phyloP scores from a whole-genome alignment of 257 asterid genomes.

The Oldenlandia corymbosa region DNA sequence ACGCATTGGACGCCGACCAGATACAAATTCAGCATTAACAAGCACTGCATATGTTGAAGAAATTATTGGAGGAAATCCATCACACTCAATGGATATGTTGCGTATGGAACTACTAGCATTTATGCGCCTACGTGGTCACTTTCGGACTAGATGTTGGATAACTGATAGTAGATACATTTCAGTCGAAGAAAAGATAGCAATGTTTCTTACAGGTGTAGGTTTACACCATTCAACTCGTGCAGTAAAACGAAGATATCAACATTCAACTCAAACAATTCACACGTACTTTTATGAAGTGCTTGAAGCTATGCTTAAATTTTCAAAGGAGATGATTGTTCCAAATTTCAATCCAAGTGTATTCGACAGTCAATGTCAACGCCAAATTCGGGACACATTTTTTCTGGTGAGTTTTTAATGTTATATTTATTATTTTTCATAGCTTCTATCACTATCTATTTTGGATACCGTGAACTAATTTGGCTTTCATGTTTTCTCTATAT shows the following conservation, averaged over 20 bases:
- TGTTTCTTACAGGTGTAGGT: background rate
- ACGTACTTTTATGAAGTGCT: conserved; percentile 5
- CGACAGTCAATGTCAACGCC: background rate
- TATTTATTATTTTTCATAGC: no score
- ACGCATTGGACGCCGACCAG: background rate
- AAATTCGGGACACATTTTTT: background rate
- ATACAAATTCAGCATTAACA: background rate
- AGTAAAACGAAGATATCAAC: background rate
- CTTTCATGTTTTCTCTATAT: no score
- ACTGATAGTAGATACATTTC: background rate
- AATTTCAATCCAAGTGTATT: background rate
- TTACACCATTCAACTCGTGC: background rate
- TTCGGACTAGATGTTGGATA: background rate
- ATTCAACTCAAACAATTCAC: background rate
- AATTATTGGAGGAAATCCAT: no score
- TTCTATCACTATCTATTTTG: background rate
- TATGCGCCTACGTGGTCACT: background rate
- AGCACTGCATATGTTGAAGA: background rate
- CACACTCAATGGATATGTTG: no score
- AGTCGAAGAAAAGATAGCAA: conserved; percentile 3
- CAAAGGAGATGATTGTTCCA: background rate
- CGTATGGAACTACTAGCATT: background rate
- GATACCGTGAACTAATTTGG: background rate
- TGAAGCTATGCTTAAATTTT: background rate
- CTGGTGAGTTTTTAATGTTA: background rate